A percentile compares a stretch with the other conserved stretches of the same genome.
Evolutionary conservation across 106 monocot genomes (phyloP).

Genomic region (Triglochin maritima): DNA sequence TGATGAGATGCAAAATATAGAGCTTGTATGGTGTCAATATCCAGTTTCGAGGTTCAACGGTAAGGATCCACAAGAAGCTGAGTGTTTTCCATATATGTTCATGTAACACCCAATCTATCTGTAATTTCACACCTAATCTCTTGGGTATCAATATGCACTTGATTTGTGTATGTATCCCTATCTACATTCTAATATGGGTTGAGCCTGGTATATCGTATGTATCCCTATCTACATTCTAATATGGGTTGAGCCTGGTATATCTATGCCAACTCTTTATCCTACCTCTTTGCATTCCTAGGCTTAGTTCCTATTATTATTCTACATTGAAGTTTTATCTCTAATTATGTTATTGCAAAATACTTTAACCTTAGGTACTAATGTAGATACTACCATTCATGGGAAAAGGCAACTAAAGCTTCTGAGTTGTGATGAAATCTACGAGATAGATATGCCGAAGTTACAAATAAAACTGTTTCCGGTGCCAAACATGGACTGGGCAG

Average conservation of each 20-base stretch:
- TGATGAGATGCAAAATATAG: constrained; percentile 39
- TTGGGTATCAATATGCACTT: too few species aligned
- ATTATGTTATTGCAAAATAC: background rate
- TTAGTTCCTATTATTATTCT: background rate
- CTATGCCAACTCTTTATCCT: background rate
- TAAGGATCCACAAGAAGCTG: constrained; percentile 9
- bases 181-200: too few species aligned
- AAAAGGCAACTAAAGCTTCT: constrained; percentile 48
- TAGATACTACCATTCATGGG: constrained; percentile 60
- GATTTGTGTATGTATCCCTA: too few species aligned
- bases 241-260: background rate
- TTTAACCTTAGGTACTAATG: constrained; percentile 33
- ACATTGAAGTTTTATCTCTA: background rate
- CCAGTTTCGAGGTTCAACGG: constrained; percentile 70
- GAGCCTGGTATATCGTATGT: background rate
- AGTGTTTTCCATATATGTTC: background rate
- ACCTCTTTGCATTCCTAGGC: background rate
- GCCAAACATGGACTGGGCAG: constrained; percentile 53
- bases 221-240: too few species aligned
- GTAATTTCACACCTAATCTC: too few species aligned
- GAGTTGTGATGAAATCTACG: constrained; percentile 52
- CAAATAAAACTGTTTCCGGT: constrained; percentile 61
- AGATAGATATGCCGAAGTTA: constrained; percentile 64
- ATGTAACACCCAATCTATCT: too few species aligned
- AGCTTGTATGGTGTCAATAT: constrained; percentile 70